Base-by-base conservation (phyloP, 345 rosid genomes). In the Pistacia integerrima region DNA sequence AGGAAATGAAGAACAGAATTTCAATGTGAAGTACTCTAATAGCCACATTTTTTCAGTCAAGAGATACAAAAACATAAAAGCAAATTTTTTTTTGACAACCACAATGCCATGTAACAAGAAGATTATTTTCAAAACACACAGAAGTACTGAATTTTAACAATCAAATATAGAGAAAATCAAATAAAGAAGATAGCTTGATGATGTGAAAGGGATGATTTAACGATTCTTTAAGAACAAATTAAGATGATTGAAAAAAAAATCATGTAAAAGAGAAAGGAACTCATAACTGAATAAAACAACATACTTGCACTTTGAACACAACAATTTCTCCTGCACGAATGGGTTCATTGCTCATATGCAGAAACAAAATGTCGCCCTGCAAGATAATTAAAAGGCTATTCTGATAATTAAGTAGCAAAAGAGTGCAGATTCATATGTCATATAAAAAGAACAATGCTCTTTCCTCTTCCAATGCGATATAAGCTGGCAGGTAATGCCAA, bases 311-410 rank as follows among this genome's bases (percentile, higher is more conserved):
- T 63, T 87, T 92, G 56, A 86, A 89, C 33, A 89, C 97, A 22
- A 90, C 88, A 46, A 92, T 88, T 70, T 92, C 92, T 30, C 97
- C 92, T 0, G 88, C 83, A 69, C 94, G 89, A 83, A 92, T 82
- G 3, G 97, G 94, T 44, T 88, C 93, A 64, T 87, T 87, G 60
- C 83, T 85, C 93, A 85, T 89, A 35, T 80, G 86, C 76, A 87
- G 82, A 78, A 92, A 90, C 87, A 92, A 64, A 78, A 90, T 84
- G 79, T 90, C 97, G 4, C 97, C 97, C 94, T 92, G 87, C 65
- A 75, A 64, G 33, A 70, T 22, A 63, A 86, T 48, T 36, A 74
- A 12, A 10, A 20, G 46, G 2, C 41, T 38, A 38, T 38, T 38
- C 41, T 38, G 41, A 38, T 38, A 38, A 38, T 38, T 38, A 38